These are phyloP conservation scores for Acacia confusa DNA, from an alignment of 306 rosid genomes.

Conservation along the genomic window DNA sequence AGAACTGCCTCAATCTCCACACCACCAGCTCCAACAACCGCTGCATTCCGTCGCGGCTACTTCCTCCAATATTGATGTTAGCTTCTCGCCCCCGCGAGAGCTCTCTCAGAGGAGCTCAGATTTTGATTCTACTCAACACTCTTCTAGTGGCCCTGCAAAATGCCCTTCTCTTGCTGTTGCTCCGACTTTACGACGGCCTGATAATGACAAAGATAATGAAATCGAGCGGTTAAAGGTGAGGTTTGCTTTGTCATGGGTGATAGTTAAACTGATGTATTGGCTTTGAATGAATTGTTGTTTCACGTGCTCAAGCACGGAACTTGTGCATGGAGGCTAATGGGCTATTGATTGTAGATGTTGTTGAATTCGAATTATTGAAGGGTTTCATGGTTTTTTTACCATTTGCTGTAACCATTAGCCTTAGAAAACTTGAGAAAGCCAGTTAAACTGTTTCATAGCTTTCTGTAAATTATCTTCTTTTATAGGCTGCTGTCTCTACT, in stretches of 20 bases:
- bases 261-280: neutral
- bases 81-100: slow-evolving; percentile 81
- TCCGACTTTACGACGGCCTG: slow-evolving; percentile 22
- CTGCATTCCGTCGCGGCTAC: slow-evolving; percentile 8
- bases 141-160: slow-evolving; percentile 31
- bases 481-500: neutral
- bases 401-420: neutral
- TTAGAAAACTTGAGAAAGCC: neutral
- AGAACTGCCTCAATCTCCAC: slow-evolving; percentile 22
- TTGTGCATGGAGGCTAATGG: neutral
- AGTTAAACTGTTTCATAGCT: neutral
- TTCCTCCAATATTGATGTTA: neutral
- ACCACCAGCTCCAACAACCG: slow-evolving; percentile 24
- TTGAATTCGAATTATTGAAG: neutral
- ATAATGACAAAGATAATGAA: slow-evolving; percentile 46
- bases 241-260: neutral
- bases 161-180: slow-evolving; percentile 30
- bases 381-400: neutral
- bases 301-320: neutral
- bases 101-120: slow-evolving; percentile 58
- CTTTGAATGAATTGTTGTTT: neutral
- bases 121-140: slow-evolving; percentile 16
- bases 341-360: neutral
- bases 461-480: neutral
- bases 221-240: slow-evolving; percentile 64